Percentiles rank a stretch among this genome's conserved stretches.
Evolutionary conservation across 129 eudicot species (phyloP).

Genomic region (Flaveria robusta): DNA sequence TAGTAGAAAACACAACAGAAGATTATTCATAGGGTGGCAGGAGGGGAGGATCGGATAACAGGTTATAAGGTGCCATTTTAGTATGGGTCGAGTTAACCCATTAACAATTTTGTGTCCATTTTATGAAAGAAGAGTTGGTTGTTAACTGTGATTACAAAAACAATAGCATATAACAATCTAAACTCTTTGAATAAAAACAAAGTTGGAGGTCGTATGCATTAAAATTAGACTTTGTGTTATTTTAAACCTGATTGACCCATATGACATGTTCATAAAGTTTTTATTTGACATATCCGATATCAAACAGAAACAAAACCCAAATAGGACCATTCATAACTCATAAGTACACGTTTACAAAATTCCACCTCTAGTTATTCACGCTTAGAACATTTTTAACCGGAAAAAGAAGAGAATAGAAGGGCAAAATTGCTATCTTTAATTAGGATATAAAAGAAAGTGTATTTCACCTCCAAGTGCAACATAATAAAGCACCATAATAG

Average conservation of each 20-base stretch:
- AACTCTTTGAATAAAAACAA: background rate
- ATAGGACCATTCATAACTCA: background rate
- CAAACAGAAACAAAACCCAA: slow-evolving; percentile 4
- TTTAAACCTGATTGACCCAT: background rate
- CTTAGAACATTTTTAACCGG: background rate
- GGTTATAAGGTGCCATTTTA: background rate
- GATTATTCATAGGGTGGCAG: background rate
- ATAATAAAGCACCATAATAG: slow-evolving; percentile 94
- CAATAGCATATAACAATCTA: background rate
- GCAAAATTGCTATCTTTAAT: slow-evolving; percentile 1
- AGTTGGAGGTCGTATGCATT: background rate
- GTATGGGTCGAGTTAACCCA: background rate
- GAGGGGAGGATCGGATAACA: background rate
- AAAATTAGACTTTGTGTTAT: background rate
- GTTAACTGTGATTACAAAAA: background rate
- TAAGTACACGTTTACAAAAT: background rate
- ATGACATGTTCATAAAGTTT: background rate
- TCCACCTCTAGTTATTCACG: background rate
- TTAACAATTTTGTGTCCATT: background rate
- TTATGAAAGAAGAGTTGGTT: background rate
- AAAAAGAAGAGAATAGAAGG: slow-evolving; percentile 16
- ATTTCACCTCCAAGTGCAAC: slow-evolving; percentile 94
- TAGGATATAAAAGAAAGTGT: background rate
- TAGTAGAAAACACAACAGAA: background rate
- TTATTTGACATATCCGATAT: background rate